phyloP scores from a whole-genome alignment of 352 stramenopile species.

The Thraustochytrium sp. region DNA sequence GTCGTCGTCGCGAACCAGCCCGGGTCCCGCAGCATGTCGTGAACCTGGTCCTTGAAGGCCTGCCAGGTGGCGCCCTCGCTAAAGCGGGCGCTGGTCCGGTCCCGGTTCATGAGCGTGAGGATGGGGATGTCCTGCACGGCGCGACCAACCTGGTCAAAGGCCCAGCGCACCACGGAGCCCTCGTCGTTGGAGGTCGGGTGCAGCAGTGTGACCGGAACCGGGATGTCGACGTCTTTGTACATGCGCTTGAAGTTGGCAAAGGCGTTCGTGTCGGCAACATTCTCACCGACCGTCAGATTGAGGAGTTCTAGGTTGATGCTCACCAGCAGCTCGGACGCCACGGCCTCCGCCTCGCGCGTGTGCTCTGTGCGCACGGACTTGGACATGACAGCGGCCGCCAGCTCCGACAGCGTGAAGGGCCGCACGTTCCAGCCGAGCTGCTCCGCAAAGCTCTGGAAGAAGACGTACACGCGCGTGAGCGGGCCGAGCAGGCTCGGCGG shows the following conservation, averaged over 20 bases:
- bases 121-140: conserved; percentile 20
- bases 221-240: neutral
- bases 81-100: neutral
- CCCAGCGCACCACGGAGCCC: conserved; percentile 1
- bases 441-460: conserved; percentile 29
- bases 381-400: neutral
- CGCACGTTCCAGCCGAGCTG: conserved; percentile 17
- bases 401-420: neutral
- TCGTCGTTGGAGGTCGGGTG: neutral
- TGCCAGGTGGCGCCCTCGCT: neutral
- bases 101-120: neutral
- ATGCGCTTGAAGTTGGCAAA: neutral
- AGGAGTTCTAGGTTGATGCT: conserved; percentile 2
- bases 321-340: neutral
- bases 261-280: neutral
- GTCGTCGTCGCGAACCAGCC: neutral
- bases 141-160: conserved; percentile 22
- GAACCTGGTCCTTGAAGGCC: neutral
- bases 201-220: neutral
- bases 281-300: neutral
- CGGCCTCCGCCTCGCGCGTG: neutral
- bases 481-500: neutral
- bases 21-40: conserved; percentile 8
- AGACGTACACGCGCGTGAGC: neutral
- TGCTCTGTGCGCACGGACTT: neutral